A percentile compares a stretch with the other conserved stretches of the same genome.
phyloP scores from a whole-genome alignment of 2,329 filamentous ascomycete species.

The Geosmithia flava region DNA sequence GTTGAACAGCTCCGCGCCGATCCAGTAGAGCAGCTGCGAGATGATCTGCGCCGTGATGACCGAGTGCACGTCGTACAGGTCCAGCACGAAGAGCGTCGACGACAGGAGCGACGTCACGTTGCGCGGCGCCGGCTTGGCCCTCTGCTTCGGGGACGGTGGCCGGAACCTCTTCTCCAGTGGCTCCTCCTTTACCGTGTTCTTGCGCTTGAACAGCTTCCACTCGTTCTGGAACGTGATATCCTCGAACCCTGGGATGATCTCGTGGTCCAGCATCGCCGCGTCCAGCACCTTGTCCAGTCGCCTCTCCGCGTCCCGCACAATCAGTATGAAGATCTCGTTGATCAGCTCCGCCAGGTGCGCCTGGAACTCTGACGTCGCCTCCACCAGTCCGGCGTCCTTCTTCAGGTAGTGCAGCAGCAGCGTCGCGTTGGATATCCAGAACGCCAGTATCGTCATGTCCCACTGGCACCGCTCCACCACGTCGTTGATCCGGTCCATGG shows the following conservation, averaged over 20 bases:
- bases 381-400: constrained; percentile 74
- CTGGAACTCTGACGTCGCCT: constrained; percentile 79
- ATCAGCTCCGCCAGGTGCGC: constrained; percentile 86
- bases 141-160: constrained; percentile 84
- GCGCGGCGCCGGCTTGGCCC: constrained; percentile 82
- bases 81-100: constrained; percentile 90
- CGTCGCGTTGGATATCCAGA: constrained; percentile 97
- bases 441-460: constrained; percentile 99
- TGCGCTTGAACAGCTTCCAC: constrained; percentile 93
- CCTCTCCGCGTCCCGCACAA: constrained; percentile 89
- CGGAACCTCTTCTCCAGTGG: constrained; percentile 82
- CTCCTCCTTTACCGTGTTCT: constrained; percentile 80
- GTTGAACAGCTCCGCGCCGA: constrained; percentile 93
- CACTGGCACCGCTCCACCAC: constrained; percentile 94
- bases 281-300: constrained; percentile 94
- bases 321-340: constrained; percentile 96
- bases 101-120: constrained; percentile 94
- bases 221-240: constrained; percentile 96
- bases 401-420: constrained; percentile 92
- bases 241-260: constrained; percentile 94
- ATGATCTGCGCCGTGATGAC: constrained; percentile 89
- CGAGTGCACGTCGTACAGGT: constrained; percentile 97
- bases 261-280: constrained; percentile 88
- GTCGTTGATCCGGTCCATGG: constrained; percentile 93
- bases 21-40: constrained; percentile 90